These are phyloP conservation scores for Botrytis byssoidea DNA, from an alignment of 2,329 filamentous ascomycete species.

Conservation along the genomic window DNA sequence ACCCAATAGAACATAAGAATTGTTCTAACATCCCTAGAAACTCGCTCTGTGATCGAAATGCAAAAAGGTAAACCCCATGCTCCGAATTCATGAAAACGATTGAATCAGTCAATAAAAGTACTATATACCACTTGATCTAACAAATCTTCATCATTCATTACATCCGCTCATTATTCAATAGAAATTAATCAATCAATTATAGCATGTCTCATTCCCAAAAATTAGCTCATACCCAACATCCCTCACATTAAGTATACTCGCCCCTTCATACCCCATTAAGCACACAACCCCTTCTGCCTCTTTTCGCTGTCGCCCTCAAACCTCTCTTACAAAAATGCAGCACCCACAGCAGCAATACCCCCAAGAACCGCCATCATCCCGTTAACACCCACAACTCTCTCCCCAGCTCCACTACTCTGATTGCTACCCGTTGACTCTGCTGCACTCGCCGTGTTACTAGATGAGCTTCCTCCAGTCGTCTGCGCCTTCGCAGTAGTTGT, in stretches of 20 bases:
- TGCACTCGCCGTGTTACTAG: conserved; percentile 22
- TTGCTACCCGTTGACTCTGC: neutral
- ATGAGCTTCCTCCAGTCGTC: neutral
- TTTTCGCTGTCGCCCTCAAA: no score
- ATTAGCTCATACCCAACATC: neutral
- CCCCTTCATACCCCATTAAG: neutral
- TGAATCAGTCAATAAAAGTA: neutral
- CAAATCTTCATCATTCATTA: neutral
- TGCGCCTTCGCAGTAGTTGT: conserved; percentile 20
- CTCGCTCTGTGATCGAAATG: neutral
- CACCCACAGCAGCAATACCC: neutral
- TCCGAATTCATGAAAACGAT: neutral
- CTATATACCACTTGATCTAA: neutral
- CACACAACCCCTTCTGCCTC: no score
- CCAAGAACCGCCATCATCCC: neutral
- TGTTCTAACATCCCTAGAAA: neutral
- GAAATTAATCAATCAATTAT: neutral
- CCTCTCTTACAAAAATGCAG: neutral
- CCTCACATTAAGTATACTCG: no score
- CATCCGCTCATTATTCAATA: neutral
- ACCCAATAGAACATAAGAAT: no score
- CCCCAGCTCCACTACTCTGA: neutral
- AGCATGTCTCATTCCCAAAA: neutral
- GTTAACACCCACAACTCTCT: neutral
- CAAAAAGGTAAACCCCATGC: no score